Percentiles rank a stretch among this genome's conserved stretches.
Evolutionary conservation across 805 yeast species (phyloP).

Genomic region (Barnettozyma sp.): DNA sequence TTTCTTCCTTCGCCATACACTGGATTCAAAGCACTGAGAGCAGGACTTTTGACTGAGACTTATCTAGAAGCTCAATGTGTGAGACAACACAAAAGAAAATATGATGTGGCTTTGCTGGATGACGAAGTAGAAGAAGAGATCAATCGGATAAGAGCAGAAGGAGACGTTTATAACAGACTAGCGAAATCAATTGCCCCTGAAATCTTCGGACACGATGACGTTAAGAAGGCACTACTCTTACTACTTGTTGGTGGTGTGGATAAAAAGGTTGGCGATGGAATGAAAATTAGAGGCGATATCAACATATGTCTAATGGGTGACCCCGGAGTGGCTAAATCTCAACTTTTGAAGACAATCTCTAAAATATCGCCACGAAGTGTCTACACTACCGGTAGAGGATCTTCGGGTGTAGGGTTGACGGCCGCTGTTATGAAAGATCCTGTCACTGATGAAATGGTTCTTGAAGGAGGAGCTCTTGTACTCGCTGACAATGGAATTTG

Average conservation of each 20-base stretch:
- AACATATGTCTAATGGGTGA: slow-evolving; percentile 97
- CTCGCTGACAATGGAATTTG: slow-evolving; percentile 96
- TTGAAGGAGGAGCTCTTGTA: slow-evolving; percentile 97
- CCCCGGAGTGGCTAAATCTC: slow-evolving; percentile 99
- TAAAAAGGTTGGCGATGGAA: slow-evolving; percentile 91
- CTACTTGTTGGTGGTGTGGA: slow-evolving; percentile 93
- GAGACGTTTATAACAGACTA: slow-evolving; percentile 70
- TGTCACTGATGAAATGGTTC: slow-evolving; percentile 96
- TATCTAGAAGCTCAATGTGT: slow-evolving; percentile 84
- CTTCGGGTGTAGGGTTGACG: slow-evolving; percentile 97
- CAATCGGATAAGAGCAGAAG: slow-evolving; percentile 45
- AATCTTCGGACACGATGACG: slow-evolving; percentile 89
- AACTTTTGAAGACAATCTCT: slow-evolving; percentile 80
- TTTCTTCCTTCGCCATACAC: slow-evolving; percentile 93
- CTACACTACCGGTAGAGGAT: slow-evolving; percentile 97
- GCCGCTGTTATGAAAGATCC: slow-evolving; percentile 99
- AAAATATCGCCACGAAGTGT: slow-evolving; percentile 95
- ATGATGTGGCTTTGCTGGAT: slow-evolving; percentile 56
- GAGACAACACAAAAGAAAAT: slow-evolving; percentile 82
- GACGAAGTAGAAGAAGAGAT: slow-evolving; percentile 52
- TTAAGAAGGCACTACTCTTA: slow-evolving; percentile 81
- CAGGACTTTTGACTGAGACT: slow-evolving; percentile 92
- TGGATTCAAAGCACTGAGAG: slow-evolving; percentile 86
- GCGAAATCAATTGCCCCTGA: slow-evolving; percentile 96
- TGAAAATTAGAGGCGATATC: slow-evolving; percentile 95